Percentiles rank a stretch among this genome's conserved stretches.
These are phyloP conservation scores for Microbotryum lychnidis-dioicae DNA, from an alignment of 1,284 basidiomycete genomes.

Conservation along the genomic window DNA sequence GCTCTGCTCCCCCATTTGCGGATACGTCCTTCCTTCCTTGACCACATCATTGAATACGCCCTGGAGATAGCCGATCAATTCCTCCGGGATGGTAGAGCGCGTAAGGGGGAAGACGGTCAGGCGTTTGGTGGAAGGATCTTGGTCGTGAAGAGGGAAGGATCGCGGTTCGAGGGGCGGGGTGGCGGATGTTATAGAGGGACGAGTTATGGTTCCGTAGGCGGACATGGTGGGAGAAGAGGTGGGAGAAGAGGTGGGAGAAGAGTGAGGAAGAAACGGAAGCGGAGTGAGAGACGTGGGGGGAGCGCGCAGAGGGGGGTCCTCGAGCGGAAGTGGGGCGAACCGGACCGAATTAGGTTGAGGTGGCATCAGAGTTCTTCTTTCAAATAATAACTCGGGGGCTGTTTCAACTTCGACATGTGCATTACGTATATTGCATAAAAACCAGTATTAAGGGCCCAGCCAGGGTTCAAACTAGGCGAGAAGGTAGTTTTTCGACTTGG, in stretches of 20 bases:
- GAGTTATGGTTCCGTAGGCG: constrained; percentile 29
- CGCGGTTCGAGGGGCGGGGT: constrained; percentile 38
- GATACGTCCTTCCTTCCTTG: constrained; percentile 69
- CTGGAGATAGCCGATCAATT: constrained; percentile 42
- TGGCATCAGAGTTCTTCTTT: too few relatives aligned
- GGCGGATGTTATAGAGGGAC: constrained; percentile 5
- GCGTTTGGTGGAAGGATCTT: constrained; percentile 48
- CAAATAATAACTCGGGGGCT: too few relatives aligned
- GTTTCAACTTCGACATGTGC: too few relatives aligned
- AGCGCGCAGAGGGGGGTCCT: neutral
- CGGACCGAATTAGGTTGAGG: too few relatives aligned
- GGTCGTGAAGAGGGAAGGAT: constrained; percentile 51
- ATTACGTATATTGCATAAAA: too few relatives aligned
- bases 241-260: neutral
- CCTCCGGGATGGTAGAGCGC: constrained; percentile 47
- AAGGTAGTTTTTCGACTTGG: too few relatives aligned
- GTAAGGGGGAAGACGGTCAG: constrained; percentile 57
- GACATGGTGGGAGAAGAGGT: constrained; percentile 16
- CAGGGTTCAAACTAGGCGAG: too few relatives aligned
- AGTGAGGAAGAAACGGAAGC: neutral
- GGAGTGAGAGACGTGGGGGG: neutral
- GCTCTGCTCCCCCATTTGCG: constrained; percentile 51
- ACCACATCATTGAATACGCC: constrained; percentile 59
- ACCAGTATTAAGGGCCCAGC: too few relatives aligned
- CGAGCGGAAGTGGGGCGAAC: too few relatives aligned